phyloP scores from a whole-genome alignment of 78 protist species.

The Chrysochromulina parva region DNA sequence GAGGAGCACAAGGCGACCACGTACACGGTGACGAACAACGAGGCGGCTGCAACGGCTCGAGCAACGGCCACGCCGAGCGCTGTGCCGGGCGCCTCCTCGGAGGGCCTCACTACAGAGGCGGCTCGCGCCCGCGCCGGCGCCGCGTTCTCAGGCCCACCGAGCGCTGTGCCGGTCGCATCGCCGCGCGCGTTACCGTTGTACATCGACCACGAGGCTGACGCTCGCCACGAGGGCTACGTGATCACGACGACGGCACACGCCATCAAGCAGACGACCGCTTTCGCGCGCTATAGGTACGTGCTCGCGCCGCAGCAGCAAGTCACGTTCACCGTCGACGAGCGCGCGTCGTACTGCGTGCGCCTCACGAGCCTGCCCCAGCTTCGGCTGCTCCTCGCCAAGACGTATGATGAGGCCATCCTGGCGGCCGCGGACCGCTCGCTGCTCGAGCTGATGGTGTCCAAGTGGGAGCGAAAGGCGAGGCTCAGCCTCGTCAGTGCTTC shows the following conservation, averaged over 20 bases:
- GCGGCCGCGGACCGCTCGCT: neutral
- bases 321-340: neutral
- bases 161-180: too few species aligned
- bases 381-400: too few species aligned
- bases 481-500: neutral
- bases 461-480: too few species aligned
- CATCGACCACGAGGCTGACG: constrained; percentile 15
- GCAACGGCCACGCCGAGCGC: too few species aligned
- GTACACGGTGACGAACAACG: neutral
- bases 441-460: neutral
- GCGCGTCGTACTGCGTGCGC: neutral
- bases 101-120: too few species aligned
- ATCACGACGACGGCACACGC: neutral
- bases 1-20: neutral
- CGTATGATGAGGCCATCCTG: too few species aligned
- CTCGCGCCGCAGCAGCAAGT: neutral
- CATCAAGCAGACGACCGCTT: neutral
- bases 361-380: too few species aligned
- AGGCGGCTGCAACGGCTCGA: neutral
- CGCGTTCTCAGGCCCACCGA: neutral
- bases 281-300: neutral
- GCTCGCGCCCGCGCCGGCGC: too few species aligned
- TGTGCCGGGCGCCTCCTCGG: too few species aligned
- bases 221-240: neutral
- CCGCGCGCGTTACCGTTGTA: too few species aligned